Evolutionary conservation across 805 yeast species (phyloP), one percentile per base, ranked within the genome.

Genomic region (Kodamaea restingae): DNA sequence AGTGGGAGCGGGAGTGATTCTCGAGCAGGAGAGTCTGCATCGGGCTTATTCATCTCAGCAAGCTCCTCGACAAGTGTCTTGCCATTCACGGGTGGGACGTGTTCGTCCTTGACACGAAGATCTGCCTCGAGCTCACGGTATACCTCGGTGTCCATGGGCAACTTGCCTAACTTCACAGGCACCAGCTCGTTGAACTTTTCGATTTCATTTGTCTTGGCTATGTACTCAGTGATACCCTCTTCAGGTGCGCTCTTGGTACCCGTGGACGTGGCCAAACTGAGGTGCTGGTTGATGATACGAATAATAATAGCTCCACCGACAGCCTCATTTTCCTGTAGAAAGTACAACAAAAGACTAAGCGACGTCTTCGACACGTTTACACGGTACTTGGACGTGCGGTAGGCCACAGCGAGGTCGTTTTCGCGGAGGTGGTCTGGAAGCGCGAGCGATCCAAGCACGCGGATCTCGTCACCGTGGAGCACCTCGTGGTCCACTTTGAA

Each of bases 221-320:
- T 52, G 41, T 56, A 69, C 52, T 65, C 78, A 36, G 69, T 77
- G 48, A 63, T 74, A 41, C 79, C 82, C 58, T 75, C 81, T 36
- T 62, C 67, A 14, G 69, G 75, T 39, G 66, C 65, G 25, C 33
- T 39, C 9, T 39, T 30, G 5, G 65, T 61, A 12, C 63, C 54
- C 12, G 68, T 51, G 8, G 32, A 30, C 12, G 75, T 72, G 9
- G 67, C 59, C 6, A 80, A 75, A 36, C 73, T 80, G 50, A 93
- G 71, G 58, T 87, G 80, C 62, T 88, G 90, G 65, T 93, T 93
- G 46, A 93, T 81, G 35, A 88, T 73, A 49, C 96, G 71, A 35
- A 93, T 86, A 39, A 91, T 70, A 27, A 91, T 76, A 2, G 90
- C 83, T 2, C 98, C 98, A 31, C 98, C 98, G 39, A 81, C 81